Percentiles rank a stretch among this genome's conserved stretches.
Conservation (phyloP, 2,329 filamentous ascomycete species). For the Cadophora sp. region DNA sequence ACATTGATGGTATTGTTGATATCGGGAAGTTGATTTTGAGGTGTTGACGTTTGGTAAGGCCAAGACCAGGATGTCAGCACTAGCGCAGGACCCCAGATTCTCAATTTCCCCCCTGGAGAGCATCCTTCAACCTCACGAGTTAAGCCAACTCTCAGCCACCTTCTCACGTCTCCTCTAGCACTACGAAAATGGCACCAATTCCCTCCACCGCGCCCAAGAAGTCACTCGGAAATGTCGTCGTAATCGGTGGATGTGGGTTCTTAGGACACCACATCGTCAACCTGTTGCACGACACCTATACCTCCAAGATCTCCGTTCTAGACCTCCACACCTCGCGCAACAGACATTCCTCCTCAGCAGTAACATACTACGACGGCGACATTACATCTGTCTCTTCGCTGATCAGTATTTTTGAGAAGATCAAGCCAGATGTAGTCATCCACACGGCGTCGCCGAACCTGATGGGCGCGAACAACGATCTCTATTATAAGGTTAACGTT, state of each 20-base stretch:
- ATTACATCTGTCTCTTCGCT: conserved; percentile 73
- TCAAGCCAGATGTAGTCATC: conserved; percentile 82
- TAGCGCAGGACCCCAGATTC: conserved; percentile 18
- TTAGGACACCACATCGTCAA: conserved; percentile 83
- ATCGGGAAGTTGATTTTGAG: neutral
- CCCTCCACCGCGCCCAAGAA: conserved; percentile 26
- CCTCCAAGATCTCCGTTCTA: conserved; percentile 68
- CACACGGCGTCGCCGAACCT: conserved; percentile 82
- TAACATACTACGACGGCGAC: conserved; percentile 77
- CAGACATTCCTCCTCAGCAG: conserved; percentile 60
- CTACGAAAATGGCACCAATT: conserved; percentile 13
- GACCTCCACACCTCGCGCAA: conserved; percentile 77
- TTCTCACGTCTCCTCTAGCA: conserved; percentile 3
- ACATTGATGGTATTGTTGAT: too few species aligned
- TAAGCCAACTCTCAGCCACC: neutral
- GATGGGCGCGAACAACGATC: conserved; percentile 59
- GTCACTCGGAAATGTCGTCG: conserved; percentile 71
- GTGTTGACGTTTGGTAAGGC: neutral
- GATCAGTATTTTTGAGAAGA: conserved; percentile 65
- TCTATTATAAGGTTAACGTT: conserved; percentile 85
- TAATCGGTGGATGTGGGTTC: conserved; percentile 86
- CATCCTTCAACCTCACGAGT: neutral
- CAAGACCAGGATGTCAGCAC: conserved; percentile 6
- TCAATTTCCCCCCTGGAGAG: conserved; percentile 16
- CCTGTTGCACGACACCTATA: conserved; percentile 63